phyloP scores from a whole-genome alignment of 106 monocot species.

The Cymbidium sinense region DNA sequence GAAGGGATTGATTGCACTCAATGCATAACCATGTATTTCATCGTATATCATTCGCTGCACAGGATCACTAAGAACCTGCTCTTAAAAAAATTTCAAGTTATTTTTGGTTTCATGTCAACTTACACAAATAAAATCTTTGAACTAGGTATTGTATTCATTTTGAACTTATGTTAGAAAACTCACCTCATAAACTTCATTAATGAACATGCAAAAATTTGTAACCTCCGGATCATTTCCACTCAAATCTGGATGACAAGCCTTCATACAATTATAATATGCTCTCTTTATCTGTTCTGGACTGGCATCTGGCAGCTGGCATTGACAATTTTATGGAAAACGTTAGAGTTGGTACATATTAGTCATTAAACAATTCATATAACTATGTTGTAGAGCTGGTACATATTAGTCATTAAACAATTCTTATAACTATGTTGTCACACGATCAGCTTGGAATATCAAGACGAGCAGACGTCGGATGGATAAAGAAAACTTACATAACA shows the following conservation, averaged over 20 bases:
- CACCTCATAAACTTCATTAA: slow-evolving; percentile 91
- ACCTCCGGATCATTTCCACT: slow-evolving; percentile 77
- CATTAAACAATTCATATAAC: no score
- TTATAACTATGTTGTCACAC: no score
- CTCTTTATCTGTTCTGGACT: slow-evolving; percentile 89
- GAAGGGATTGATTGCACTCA: slow-evolving; percentile 86
- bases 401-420: no score
- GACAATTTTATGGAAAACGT: not conserved
- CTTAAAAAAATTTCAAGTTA: slow-evolving; percentile 18
- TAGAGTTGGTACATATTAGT: not conserved
- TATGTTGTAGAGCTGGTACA: no score
- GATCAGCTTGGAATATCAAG: no score
- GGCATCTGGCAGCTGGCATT: slow-evolving; percentile 80
- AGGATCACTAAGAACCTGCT: slow-evolving; percentile 95
- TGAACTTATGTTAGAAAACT: slow-evolving; percentile 11
- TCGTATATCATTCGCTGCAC: slow-evolving; percentile 91
- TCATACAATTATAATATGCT: slow-evolving; percentile 98
- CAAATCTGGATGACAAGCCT: slow-evolving; percentile 93
- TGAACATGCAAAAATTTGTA: slow-evolving; percentile 95
- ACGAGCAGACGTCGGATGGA: no score
- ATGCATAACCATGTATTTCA: slow-evolving; percentile 88
- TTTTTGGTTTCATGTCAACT: slow-evolving; percentile 15
- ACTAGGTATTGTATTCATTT: not conserved
- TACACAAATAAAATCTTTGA: slow-evolving; percentile 1
- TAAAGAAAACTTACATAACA: not conserved